phyloP scores from a whole-genome alignment of 768 basidiomycete species.

The Mycena venus region DNA sequence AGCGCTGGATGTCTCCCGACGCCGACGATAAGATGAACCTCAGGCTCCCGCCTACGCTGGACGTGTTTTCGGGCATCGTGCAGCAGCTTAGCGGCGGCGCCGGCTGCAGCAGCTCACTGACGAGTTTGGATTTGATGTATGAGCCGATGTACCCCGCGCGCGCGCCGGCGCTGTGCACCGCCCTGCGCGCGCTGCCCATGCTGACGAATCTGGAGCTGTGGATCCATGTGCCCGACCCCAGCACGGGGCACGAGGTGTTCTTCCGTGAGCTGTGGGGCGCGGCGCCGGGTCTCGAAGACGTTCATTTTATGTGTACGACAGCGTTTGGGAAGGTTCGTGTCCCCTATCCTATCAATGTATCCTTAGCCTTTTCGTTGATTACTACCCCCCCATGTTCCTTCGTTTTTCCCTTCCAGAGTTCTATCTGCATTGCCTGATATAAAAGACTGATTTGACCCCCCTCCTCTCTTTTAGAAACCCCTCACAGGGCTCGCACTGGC shows the following conservation, averaged over 20 bases:
- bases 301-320: conserved; percentile 67
- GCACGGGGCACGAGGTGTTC: conserved; percentile 48
- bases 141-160: conserved; percentile 59
- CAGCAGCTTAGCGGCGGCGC: conserved; percentile 62
- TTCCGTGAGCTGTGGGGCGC: conserved; percentile 51
- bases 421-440: not conserved
- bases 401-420: too few species aligned
- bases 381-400: too few species aligned
- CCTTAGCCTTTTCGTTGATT: too few species aligned
- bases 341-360: too few species aligned
- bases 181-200: conserved; percentile 50
- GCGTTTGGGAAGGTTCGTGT: conserved; percentile 56
- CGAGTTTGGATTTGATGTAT: conserved; percentile 62
- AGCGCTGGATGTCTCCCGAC: conserved; percentile 62
- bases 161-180: conserved; percentile 47
- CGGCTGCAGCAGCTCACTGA: conserved; percentile 41
- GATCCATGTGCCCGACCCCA: conserved; percentile 55
- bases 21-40: conserved; percentile 46
- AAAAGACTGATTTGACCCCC: not conserved
- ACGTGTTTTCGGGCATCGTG: conserved; percentile 61
- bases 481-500: conserved; percentile 55
- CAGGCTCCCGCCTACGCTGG: conserved; percentile 48
- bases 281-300: conserved; percentile 57
- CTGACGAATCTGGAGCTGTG: conserved; percentile 63
- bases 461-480: conserved; percentile 57